phyloP scores from a whole-genome alignment of 1,284 basidiomycete genomes.

The Ustanciosporium gigantosporum region DNA sequence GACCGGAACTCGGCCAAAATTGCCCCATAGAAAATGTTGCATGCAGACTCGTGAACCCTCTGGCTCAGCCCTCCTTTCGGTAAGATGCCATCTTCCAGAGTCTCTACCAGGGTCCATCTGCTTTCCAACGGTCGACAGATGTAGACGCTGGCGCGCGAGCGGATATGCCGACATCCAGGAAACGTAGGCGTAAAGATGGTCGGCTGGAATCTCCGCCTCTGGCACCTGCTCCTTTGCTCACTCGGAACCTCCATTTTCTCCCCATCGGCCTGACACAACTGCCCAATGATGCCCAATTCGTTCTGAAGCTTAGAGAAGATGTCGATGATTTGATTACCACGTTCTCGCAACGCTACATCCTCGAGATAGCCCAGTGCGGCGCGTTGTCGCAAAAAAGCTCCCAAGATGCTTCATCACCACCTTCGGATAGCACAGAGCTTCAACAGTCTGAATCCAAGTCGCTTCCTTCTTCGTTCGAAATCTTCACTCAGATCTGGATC shows the following conservation, averaged over 20 bases:
- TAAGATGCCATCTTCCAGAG: too few species aligned
- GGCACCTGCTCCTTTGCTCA: conserved; percentile 16
- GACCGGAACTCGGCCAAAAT: too few species aligned
- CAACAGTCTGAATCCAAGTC: background rate
- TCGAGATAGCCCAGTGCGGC: too few species aligned
- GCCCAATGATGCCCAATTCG: conserved; percentile 20
- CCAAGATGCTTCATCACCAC: too few species aligned
- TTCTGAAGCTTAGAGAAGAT: conserved; percentile 12
- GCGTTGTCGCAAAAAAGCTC: background rate
- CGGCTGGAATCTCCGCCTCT: conserved; percentile 25
- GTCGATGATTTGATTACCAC: conserved; percentile 13
- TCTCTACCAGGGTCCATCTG: too few species aligned
- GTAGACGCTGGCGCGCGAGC: too few species aligned
- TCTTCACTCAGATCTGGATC: conserved; percentile 17
- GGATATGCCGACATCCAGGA: conserved; percentile 19
- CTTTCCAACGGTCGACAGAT: too few species aligned
- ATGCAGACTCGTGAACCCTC: too few species aligned
- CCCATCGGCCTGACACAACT: conserved; percentile 29
- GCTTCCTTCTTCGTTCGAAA: conserved; percentile 10
- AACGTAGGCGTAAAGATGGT: conserved; percentile 23
- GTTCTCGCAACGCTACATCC: conserved; percentile 12
- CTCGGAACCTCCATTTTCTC: conserved; percentile 24
- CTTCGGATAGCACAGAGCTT: background rate
- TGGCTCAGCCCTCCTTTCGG: too few species aligned
- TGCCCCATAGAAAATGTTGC: too few species aligned